phyloP scores from a whole-genome alignment of 306 rosid genomes.

The Citrullus mucosospermus region DNA sequence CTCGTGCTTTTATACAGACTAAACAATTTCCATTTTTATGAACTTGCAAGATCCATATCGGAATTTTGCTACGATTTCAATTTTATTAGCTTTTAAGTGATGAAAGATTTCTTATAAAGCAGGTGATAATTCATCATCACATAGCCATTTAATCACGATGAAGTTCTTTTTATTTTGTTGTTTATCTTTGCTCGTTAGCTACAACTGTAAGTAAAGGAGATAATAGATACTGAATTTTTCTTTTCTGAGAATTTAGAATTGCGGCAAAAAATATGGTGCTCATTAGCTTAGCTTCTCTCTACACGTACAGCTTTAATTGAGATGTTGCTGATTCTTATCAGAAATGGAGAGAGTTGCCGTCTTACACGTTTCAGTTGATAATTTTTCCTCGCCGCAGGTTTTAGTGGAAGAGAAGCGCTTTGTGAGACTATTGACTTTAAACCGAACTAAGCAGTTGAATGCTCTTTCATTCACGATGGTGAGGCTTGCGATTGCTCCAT shows the following conservation, averaged over 20 bases:
- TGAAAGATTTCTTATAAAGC: neutral
- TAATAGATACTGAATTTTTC: neutral
- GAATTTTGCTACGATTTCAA: too few relatives aligned
- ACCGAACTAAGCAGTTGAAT: conserved; percentile 72
- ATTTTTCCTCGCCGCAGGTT: conserved; percentile 27
- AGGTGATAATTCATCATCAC: neutral
- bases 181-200: neutral
- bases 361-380: neutral
- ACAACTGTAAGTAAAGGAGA: neutral
- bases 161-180: neutral
- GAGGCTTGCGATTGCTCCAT: neutral
- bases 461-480: conserved; percentile 69
- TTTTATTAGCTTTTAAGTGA: neutral
- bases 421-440: conserved; percentile 44
- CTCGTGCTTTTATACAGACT: neutral
- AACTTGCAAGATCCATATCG: neutral
- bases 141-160: neutral
- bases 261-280: neutral
- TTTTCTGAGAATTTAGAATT: neutral
- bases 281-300: neutral
- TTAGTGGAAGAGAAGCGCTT: conserved; percentile 36
- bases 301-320: neutral
- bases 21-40: neutral
- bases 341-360: neutral
- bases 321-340: neutral